Conservation (phyloP, 2,329 filamentous ascomycete genomes). For the Aspergillus pseudoterreus region DNA sequence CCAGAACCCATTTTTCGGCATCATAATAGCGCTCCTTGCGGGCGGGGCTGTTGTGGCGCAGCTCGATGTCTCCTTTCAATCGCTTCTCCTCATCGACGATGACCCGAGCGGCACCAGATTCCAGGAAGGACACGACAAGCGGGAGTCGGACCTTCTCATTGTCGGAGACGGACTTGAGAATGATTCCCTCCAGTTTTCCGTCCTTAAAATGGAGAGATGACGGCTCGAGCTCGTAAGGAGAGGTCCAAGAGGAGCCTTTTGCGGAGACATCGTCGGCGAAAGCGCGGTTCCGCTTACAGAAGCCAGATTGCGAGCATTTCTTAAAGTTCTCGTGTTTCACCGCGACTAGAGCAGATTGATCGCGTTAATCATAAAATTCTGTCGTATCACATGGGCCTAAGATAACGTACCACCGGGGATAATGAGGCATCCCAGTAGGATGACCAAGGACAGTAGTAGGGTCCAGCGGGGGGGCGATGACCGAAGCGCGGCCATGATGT, state of each 20-base stretch:
- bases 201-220: conserved; percentile 71
- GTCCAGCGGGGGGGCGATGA: conserved; percentile 62
- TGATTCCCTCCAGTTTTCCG: conserved; percentile 72
- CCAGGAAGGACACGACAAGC: conserved; percentile 79
- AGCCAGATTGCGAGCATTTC: conserved; percentile 90
- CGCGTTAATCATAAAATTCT: neutral
- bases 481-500: conserved; percentile 49
- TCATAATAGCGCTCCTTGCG: conserved; percentile 96
- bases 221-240: conserved; percentile 74
- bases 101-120: conserved; percentile 83
- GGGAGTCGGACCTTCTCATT: conserved; percentile 73
- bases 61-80: conserved; percentile 80
- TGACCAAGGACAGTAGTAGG: conserved; percentile 58
- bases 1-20: conserved; percentile 77
- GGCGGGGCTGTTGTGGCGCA: conserved; percentile 77
- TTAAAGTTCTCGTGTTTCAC: conserved; percentile 99
- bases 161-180: conserved; percentile 73
- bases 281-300: conserved; percentile 91
- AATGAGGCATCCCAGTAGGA: conserved; percentile 58
- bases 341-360: conserved; percentile 50
- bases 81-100: conserved; percentile 89
- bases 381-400: conserved; percentile 23
- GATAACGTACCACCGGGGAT: conserved; percentile 56
- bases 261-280: conserved; percentile 74
- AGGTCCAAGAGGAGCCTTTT: conserved; percentile 65